Evolutionary conservation across 495 filamentous ascomycete genomes (phyloP), one percentile per base, ranked within the genome.

Genomic region (Xylaria grammica): DNA sequence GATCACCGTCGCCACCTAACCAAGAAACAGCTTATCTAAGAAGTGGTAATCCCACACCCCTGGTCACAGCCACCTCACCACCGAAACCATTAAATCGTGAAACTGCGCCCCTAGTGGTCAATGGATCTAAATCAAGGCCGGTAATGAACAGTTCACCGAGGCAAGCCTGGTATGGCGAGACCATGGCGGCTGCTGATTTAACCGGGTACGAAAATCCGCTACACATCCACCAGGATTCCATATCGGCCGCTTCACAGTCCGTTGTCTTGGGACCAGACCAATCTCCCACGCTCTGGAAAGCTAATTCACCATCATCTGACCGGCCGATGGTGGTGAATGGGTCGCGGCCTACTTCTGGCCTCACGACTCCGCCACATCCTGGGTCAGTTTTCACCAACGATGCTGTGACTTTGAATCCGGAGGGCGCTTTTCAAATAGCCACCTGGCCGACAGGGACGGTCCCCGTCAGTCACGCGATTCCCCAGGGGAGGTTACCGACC

Each of bases 1-100:
- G 83, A 22, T 85, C 84, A n/a, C 82, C 84, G 8, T 86, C 84
- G 0, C 84, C 84, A 3, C 71, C 80, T 36, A 79, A 77, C 6
- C 82, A 83, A 67, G 72, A 75, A 42, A 75, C 81, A 53, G 77
- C 75, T 24, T 75, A 77, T 42, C 80, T 83, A 4, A 70, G 74
- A 4, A 79, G 83, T 19, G 69, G 75, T 48, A 75, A 71, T 51
- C 77, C 81, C 11, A 68, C 74, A 15, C 78, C 75, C 50, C 66
- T 79, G 24, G 53, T 60, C 24, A 72, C 78, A 9, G 69, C 70
- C 2, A 71, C 78, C 0, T 76, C 78, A 29, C 34, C 71, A 4
- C 69, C 74, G 29, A 71, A 74, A 26, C 65, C 67, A 24, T 67
- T 74, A 32, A 34, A 62, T 13, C 71, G 72, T 17, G 77, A 58